These are phyloP conservation scores for Camellia lanceoleosa DNA, from an alignment of 148 eudicot species.

Conservation along the genomic window DNA sequence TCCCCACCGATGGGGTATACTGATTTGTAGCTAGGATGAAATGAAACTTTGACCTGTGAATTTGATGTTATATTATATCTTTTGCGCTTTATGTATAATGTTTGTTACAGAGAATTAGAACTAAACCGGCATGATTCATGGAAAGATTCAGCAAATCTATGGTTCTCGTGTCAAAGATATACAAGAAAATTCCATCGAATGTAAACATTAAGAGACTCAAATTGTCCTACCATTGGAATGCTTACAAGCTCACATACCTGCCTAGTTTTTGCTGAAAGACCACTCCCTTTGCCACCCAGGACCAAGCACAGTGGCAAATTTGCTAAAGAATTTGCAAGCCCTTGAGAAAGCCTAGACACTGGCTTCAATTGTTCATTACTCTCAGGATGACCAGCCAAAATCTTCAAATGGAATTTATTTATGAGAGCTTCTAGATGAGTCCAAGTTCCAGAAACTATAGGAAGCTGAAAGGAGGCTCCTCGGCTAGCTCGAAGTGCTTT, in stretches of 20 bases:
- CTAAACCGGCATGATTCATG: background rate
- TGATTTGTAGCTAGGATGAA: too few relatives aligned
- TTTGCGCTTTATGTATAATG: too few relatives aligned
- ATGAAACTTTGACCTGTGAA: too few relatives aligned
- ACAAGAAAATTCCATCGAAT: slow-evolving; percentile 92
- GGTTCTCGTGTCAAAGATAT: slow-evolving; percentile 33
- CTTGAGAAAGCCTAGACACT: slow-evolving; percentile 46
- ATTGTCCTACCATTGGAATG: slow-evolving; percentile 74
- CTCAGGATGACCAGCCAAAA: slow-evolving; percentile 81
- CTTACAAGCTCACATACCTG: slow-evolving; percentile 57
- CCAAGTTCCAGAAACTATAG: slow-evolving; percentile 78
- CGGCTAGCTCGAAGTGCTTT: slow-evolving; percentile 90
- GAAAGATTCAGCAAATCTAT: background rate
- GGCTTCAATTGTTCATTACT: slow-evolving; percentile 24
- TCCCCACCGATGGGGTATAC: too few relatives aligned
- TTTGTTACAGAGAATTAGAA: background rate
- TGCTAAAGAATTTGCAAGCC: slow-evolving; percentile 48
- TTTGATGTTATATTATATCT: too few relatives aligned
- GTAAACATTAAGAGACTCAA: slow-evolving; percentile 83
- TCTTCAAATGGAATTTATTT: slow-evolving; percentile 44
- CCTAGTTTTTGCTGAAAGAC: slow-evolving; percentile 61
- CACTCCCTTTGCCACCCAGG: slow-evolving; percentile 80
- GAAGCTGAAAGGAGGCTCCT: slow-evolving; percentile 88
- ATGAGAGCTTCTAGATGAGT: slow-evolving; percentile 46
- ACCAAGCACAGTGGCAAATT: slow-evolving; percentile 65